Evolutionary conservation across 768 basidiomycete genomes (phyloP).

Genomic region (Lactarius quietus): DNA sequence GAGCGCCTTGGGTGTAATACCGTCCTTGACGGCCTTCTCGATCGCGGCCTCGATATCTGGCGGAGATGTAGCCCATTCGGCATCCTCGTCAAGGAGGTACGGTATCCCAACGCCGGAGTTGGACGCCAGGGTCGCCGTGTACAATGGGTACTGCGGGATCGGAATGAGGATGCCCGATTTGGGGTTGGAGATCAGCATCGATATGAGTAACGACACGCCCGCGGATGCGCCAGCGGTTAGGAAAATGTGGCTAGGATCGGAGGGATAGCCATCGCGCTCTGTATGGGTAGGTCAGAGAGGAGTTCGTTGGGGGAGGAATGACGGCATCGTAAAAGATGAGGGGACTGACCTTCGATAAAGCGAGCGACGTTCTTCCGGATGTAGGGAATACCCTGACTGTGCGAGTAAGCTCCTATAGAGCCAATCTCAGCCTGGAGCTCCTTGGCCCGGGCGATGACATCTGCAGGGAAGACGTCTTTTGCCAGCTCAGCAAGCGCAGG

Average conservation of each 20-base stretch:
- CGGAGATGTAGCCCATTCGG: constrained; percentile 80
- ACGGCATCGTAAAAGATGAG: constrained; percentile 6
- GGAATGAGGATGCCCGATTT: constrained; percentile 85
- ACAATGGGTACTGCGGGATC: constrained; percentile 97
- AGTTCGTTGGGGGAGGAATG: not conserved
- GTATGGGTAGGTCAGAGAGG: not conserved
- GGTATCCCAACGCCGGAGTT: constrained; percentile 76
- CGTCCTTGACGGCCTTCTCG: constrained; percentile 56
- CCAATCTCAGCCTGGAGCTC: constrained; percentile 84
- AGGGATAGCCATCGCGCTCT: constrained; percentile 90
- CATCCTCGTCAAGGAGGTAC: constrained; percentile 82
- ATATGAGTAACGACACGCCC: constrained; percentile 85
- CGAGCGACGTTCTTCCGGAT: constrained; percentile 86
- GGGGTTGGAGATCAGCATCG: constrained; percentile 67
- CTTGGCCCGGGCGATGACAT: constrained; percentile 80
- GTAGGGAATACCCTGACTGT: constrained; percentile 87
- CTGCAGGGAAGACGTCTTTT: constrained; percentile 73
- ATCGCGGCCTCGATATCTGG: constrained; percentile 64
- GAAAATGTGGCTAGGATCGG: constrained; percentile 84
- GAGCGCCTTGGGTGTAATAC: constrained; percentile 70
- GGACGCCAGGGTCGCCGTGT: constrained; percentile 92
- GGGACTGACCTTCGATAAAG: constrained; percentile 74
- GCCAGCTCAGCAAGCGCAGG: constrained; percentile 78
- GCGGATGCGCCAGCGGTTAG: constrained; percentile 92
- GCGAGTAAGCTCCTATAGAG: constrained; percentile 92